phyloP scores from a whole-genome alignment of 75 land plant species.

The Picea sitchensis region DNA sequence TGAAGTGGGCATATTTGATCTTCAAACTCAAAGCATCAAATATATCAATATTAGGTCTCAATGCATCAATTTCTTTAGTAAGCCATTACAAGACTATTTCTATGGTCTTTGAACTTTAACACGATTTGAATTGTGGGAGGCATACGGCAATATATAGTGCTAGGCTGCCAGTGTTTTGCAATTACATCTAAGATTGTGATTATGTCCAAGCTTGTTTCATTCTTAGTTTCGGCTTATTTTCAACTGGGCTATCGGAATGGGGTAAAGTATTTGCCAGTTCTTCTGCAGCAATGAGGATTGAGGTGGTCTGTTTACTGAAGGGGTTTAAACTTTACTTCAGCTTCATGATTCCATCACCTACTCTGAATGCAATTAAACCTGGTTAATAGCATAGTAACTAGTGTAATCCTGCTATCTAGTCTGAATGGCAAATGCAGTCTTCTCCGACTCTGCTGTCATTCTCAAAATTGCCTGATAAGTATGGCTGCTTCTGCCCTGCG shows the following conservation, averaged over 20 bases:
- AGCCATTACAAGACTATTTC: not conserved
- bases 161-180: not conserved
- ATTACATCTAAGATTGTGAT: not conserved
- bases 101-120: not conserved
- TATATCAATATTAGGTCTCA: not conserved
- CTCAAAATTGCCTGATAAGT: not conserved
- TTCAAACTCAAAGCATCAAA: not conserved
- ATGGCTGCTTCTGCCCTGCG: not conserved
- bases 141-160: not conserved
- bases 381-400: too few relatives aligned
- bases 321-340: not conserved
- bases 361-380: not conserved
- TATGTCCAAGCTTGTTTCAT: not conserved
- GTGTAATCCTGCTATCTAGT: too few relatives aligned
- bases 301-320: not conserved
- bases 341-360: not conserved
- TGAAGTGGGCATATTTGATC: not conserved
- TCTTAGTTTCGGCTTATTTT: not conserved
- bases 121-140: not conserved
- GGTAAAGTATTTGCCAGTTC: not conserved
- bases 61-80: not conserved
- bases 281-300: not conserved
- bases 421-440: not conserved
- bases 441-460: not conserved
- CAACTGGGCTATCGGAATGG: not conserved